phyloP scores from a whole-genome alignment of 2,329 filamentous ascomycete species.

The Neocucurbitaria cava region DNA sequence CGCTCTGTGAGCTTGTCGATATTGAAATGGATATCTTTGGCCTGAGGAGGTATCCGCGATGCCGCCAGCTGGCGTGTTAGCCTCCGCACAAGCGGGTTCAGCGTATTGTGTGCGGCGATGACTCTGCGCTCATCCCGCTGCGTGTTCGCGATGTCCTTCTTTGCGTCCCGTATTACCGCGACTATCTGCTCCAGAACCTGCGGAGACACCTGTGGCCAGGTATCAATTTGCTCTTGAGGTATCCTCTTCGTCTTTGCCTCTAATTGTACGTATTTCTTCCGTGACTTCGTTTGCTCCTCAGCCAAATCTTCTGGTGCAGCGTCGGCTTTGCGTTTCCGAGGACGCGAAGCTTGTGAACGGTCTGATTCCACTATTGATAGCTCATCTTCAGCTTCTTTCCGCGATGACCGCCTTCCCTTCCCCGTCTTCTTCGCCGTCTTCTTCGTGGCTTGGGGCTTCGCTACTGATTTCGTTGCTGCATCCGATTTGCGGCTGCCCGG shows the following conservation, averaged over 20 bases:
- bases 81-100: conserved; percentile 63
- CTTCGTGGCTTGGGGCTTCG: conserved; percentile 19
- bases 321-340: conserved; percentile 30
- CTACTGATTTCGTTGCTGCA: conserved; percentile 14
- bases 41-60: conserved; percentile 70
- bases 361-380: conserved; percentile 4
- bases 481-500: conserved; percentile 30
- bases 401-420: conserved; percentile 18
- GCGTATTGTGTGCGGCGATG: conserved; percentile 62
- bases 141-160: conserved; percentile 67
- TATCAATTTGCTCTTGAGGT: conserved; percentile 46
- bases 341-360: conserved; percentile 4
- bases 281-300: conserved; percentile 18
- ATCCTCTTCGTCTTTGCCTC: conserved; percentile 45
- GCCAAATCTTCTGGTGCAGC: conserved; percentile 27
- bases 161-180: conserved; percentile 64
- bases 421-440: conserved; percentile 11
- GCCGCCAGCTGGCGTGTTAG: conserved; percentile 65
- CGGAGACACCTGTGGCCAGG: conserved; percentile 63
- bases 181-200: conserved; percentile 64
- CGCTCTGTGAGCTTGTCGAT: conserved; percentile 70
- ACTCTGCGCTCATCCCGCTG: conserved; percentile 56
- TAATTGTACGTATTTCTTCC: conserved; percentile 41
- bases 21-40: conserved; percentile 62
- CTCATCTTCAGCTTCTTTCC: conserved; percentile 20